Conservation (phyloP, 2,329 filamentous ascomycete species). For the Colletotrichum limetticola region DNA sequence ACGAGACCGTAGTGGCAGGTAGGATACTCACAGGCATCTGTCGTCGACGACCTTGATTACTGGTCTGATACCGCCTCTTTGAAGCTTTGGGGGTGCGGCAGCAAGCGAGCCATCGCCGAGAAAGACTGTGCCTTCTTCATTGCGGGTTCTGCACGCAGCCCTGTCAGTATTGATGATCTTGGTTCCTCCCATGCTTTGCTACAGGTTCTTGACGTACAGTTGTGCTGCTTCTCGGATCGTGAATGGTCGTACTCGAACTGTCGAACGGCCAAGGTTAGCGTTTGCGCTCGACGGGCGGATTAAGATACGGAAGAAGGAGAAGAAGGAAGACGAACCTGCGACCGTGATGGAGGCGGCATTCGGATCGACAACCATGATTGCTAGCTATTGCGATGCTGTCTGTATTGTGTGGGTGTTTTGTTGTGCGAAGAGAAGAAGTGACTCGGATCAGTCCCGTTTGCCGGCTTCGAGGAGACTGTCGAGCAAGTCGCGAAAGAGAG, state of each 20-base stretch:
- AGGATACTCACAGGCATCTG: conserved; percentile 84
- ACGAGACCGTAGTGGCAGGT: not conserved
- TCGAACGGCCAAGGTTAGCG: not conserved
- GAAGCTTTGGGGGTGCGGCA: conserved; percentile 85
- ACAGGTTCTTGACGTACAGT: conserved; percentile 61
- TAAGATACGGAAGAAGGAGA: not conserved
- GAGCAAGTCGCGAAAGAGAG: conserved; percentile 12
- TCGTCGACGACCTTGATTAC: conserved; percentile 98
- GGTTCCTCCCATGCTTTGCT: not conserved
- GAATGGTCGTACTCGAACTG: conserved; percentile 77
- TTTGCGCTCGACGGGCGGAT: not conserved
- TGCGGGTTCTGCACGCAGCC: conserved; percentile 48
- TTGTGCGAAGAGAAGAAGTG: not conserved
- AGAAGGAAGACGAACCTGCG: conserved; percentile 55
- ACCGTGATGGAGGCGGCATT: conserved; percentile 69
- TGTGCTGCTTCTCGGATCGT: conserved; percentile 95
- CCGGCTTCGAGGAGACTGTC: not conserved
- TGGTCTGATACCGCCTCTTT: conserved; percentile 85
- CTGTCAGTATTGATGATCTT: not conserved
- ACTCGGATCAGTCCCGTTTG: conserved; percentile 20
- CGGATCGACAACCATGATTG: conserved; percentile 46
- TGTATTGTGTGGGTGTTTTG: not conserved
- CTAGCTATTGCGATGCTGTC: conserved; percentile 6
- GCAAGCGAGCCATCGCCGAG: conserved; percentile 97
- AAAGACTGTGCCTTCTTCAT: conserved; percentile 89